Conservation (phyloP, 2,329 filamentous ascomycete species). For the Atkinsonella texensis region DNA sequence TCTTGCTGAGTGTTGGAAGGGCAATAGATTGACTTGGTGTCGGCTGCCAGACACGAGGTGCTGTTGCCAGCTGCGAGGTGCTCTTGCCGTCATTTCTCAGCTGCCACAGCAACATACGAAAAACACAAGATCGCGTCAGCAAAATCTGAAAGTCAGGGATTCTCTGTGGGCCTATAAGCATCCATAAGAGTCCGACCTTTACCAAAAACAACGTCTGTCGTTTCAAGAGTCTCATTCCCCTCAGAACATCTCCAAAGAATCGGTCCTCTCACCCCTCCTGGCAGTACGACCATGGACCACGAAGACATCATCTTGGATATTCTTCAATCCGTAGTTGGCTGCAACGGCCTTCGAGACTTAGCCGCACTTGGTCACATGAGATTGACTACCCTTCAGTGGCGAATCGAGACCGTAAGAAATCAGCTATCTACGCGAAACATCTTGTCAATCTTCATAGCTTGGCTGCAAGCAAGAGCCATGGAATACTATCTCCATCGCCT, state of each 20-base stretch:
- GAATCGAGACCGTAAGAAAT: constrained; percentile 5
- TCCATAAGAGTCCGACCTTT: too few species aligned
- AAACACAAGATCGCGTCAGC: background rate
- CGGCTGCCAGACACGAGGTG: too few species aligned
- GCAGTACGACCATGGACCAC: constrained; percentile 11
- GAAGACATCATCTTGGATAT: constrained; percentile 9
- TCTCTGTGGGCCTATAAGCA: too few species aligned
- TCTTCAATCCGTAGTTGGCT: constrained; percentile 13
- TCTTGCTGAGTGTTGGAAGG: background rate
- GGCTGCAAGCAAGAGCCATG: constrained; percentile 15
- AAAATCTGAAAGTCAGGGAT: background rate
- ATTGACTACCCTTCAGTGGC: constrained; percentile 14
- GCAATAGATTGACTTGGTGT: background rate
- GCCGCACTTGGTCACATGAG: constrained; percentile 14
- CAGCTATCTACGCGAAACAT: constrained; percentile 9
- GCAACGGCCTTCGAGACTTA: constrained; percentile 11
- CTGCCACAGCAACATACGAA: background rate
- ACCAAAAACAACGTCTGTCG: too few species aligned
- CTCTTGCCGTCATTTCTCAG: background rate
- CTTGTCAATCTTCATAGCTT: constrained; percentile 15
- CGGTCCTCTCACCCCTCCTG: background rate
- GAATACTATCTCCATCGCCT: background rate
- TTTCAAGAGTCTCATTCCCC: background rate
- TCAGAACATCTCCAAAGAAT: background rate
- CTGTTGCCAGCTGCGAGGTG: constrained; percentile 2